phyloP scores from a whole-genome alignment of 768 basidiomycete species.

The Pleurotus djamor region DNA sequence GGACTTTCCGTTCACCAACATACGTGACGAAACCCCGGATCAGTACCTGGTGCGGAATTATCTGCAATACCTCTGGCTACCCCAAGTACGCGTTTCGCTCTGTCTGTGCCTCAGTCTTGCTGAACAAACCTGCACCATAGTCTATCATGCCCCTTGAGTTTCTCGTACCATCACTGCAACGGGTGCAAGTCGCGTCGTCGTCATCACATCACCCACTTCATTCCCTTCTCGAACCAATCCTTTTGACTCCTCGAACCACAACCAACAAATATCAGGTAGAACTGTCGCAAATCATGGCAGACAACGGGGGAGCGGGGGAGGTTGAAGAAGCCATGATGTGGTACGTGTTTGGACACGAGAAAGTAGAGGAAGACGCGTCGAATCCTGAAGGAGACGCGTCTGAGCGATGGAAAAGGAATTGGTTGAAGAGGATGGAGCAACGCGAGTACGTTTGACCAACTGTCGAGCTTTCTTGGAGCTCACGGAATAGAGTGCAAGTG shows the following conservation, averaged over 20 bases:
- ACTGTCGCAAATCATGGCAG: constrained; percentile 56
- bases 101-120: constrained; percentile 1
- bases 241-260: constrained; percentile 54
- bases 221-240: constrained; percentile 53
- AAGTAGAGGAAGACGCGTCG: constrained; percentile 29
- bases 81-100: constrained; percentile 46
- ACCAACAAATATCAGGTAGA: constrained; percentile 63
- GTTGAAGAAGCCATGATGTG: constrained; percentile 77
- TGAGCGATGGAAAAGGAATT: constrained; percentile 49
- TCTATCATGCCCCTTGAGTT: constrained; percentile 68
- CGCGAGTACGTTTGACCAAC: constrained; percentile 49
- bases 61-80: constrained; percentile 58
- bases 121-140: constrained; percentile 28
- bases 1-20: constrained; percentile 53
- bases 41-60: constrained; percentile 47
- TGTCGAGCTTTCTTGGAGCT: neutral
- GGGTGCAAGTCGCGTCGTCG: constrained; percentile 37
- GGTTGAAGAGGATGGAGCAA: constrained; percentile 66
- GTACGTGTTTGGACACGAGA: constrained; percentile 67
- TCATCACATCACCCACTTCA: constrained; percentile 53
- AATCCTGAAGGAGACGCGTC: neutral
- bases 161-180: constrained; percentile 53
- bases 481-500: constrained; percentile 55
- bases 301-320: constrained; percentile 60
- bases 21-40: constrained; percentile 44